phyloP scores from a whole-genome alignment of 352 stramenopile genomes.

The Globisporangium recalcitrans region DNA sequence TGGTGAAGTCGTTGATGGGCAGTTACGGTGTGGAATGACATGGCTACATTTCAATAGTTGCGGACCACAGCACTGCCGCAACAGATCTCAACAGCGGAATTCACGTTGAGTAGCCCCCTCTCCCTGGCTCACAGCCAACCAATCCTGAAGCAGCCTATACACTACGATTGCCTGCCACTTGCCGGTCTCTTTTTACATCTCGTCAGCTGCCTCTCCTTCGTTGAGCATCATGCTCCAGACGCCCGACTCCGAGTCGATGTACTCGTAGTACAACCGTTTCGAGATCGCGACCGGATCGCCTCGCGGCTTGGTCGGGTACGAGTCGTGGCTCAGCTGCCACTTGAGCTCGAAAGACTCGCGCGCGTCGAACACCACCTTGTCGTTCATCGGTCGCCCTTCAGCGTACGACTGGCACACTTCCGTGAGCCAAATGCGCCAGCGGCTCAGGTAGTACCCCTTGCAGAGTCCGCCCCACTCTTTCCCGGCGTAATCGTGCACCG shows the following conservation, averaged over 20 bases:
- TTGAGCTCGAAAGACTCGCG: conserved; percentile 66
- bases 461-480: conserved; percentile 77
- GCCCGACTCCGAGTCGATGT: conserved; percentile 18
- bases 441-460: conserved; percentile 57
- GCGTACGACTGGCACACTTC: conserved; percentile 69
- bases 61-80: not conserved
- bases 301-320: conserved; percentile 38
- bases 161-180: no score
- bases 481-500: conserved; percentile 68
- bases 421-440: conserved; percentile 67
- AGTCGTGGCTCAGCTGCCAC: conserved; percentile 59
- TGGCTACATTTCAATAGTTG: conserved; percentile 7
- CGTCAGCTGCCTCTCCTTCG: not conserved
- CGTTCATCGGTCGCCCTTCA: conserved; percentile 49
- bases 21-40: no score
- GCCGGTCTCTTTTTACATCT: conserved; percentile 12
- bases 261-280: conserved; percentile 49
- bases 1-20: no score
- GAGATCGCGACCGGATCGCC: conserved; percentile 51
- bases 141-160: not conserved
- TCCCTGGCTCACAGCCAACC: not conserved
- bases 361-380: conserved; percentile 34
- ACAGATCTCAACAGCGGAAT: not conserved
- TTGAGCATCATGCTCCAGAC: conserved; percentile 8
- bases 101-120: not conserved